Conservation (phyloP, 148 eudicot species). For the Talinum fruticosum region DNA sequence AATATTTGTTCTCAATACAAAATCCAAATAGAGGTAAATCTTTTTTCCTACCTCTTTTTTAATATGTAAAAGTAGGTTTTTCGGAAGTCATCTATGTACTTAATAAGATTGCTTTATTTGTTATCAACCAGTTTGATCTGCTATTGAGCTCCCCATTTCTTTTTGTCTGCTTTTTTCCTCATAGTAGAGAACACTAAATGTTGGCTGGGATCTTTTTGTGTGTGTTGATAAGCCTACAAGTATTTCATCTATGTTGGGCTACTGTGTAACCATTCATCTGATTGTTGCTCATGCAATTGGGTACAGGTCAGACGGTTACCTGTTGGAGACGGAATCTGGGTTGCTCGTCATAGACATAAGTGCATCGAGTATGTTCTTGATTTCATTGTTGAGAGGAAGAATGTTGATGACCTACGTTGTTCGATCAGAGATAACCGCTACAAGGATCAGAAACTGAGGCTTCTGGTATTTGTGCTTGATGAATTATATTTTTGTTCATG, state of each 20-base stretch:
- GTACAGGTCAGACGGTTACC: constrained; percentile 71
- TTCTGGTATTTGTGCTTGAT: constrained; percentile 51
- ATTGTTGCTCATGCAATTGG: constrained; percentile 3
- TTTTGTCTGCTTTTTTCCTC: neutral
- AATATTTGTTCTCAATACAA: constrained; percentile 47
- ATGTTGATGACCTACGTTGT: constrained; percentile 68
- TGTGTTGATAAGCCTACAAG: neutral
- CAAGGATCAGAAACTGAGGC: constrained; percentile 87
- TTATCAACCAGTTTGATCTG: neutral
- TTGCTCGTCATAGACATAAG: constrained; percentile 73
- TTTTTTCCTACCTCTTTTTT: neutral
- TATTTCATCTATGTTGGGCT: neutral
- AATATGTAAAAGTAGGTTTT: neutral
- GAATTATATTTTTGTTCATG: too few species aligned
- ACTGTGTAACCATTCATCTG: constrained; percentile 4
- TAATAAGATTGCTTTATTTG: neutral
- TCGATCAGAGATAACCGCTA: constrained; percentile 92
- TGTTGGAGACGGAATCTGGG: constrained; percentile 92
- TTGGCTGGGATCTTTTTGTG: neutral
- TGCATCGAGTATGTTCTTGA: constrained; percentile 82
- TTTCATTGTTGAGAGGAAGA: constrained; percentile 92
- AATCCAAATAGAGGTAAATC: constrained; percentile 70
- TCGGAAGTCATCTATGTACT: neutral
- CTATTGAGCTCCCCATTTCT: neutral
- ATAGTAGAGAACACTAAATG: neutral